These are phyloP conservation scores for Apodospora peruviana DNA, from an alignment of 495 filamentous ascomycete genomes.

Conservation along the genomic window DNA sequence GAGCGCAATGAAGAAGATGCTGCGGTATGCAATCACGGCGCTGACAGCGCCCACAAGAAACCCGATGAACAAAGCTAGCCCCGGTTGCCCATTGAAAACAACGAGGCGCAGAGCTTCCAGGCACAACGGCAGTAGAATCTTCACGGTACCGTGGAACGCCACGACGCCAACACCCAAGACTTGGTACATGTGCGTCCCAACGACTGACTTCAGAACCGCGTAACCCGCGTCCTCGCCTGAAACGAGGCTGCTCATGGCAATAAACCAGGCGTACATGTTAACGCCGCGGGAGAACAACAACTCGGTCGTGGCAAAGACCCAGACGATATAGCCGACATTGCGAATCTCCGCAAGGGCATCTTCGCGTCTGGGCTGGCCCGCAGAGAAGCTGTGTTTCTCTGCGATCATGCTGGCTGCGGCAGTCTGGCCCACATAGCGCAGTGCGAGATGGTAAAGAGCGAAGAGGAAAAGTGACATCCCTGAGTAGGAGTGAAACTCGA, in stretches of 20 bases:
- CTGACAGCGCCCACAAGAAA: constrained; percentile 5
- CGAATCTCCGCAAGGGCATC: not conserved
- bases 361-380: too few relatives aligned
- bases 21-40: constrained; percentile 17
- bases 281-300: constrained; percentile 14
- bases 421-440: not conserved
- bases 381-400: not conserved
- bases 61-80: constrained; percentile 4
- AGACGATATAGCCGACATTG: constrained; percentile 9
- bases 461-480: not conserved
- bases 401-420: not conserved
- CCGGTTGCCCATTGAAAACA: constrained; percentile 9
- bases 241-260: constrained; percentile 13
- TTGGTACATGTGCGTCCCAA: constrained; percentile 10
- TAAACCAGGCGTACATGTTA: constrained; percentile 10
- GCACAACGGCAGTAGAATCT: not conserved
- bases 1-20: constrained; percentile 24
- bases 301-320: constrained; percentile 15
- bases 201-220: not conserved
- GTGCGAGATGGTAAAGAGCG: not conserved
- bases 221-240: constrained; percentile 6
- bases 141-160: not conserved
- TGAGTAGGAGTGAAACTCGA: constrained; percentile 1
- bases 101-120: constrained; percentile 3
- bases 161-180: constrained; percentile 8